A percentile compares a stretch with the other conserved stretches of the same genome.
These are phyloP conservation scores for Ettlia oleoabundans DNA, from an alignment of 139 green algal genomes.

Conservation along the genomic window DNA sequence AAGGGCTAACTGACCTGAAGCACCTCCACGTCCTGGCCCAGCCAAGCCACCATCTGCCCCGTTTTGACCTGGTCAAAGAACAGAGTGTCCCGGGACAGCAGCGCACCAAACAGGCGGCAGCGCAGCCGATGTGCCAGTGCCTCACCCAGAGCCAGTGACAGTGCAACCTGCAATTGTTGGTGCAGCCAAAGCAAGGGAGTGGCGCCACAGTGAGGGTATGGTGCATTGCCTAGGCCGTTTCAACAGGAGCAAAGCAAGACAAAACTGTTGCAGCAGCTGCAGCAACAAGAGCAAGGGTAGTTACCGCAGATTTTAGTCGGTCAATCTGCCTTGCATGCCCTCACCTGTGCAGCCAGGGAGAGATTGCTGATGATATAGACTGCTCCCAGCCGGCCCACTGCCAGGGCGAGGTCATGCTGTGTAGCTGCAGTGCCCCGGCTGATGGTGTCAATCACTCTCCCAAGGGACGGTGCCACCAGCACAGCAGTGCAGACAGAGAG, in stretches of 20 bases:
- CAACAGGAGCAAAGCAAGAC: too few relatives aligned
- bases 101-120: slow-evolving; percentile 33
- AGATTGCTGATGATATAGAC: slow-evolving; percentile 34
- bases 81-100: slow-evolving; percentile 27
- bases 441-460: slow-evolving; percentile 45
- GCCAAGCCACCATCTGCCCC: slow-evolving; percentile 42
- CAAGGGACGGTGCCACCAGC: slow-evolving; percentile 33
- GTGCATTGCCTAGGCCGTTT: too few relatives aligned
- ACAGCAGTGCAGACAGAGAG: slow-evolving; percentile 28
- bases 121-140: slow-evolving; percentile 35
- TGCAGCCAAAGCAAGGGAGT: too few relatives aligned
- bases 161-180: slow-evolving; percentile 45
- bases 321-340: too few relatives aligned
- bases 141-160: slow-evolving; percentile 33
- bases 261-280: too few relatives aligned
- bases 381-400: slow-evolving; percentile 32
- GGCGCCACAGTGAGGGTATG: too few relatives aligned
- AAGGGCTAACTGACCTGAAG: slow-evolving; percentile 37
- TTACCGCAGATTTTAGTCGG: too few relatives aligned
- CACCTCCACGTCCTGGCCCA: slow-evolving; percentile 47
- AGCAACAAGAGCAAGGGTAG: too few relatives aligned
- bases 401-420: slow-evolving; percentile 7
- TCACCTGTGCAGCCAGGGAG: slow-evolving; percentile 33
- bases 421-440: slow-evolving; percentile 8
- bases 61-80: slow-evolving; percentile 35